Conservation (phyloP, 2,329 filamentous ascomycete species). For the Cyphellophora europaea region DNA sequence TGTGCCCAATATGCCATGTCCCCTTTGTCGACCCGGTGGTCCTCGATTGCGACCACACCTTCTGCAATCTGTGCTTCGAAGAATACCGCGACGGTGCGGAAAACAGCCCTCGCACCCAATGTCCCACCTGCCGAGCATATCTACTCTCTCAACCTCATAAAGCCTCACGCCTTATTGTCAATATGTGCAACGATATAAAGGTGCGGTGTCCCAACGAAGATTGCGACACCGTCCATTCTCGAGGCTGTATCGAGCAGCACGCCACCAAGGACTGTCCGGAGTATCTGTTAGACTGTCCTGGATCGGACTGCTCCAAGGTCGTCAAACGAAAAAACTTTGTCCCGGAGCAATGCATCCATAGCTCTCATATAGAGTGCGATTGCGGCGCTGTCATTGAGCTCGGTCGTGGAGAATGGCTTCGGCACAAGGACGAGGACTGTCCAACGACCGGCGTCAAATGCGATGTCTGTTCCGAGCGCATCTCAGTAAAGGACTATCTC, state of each 20-base stretch:
- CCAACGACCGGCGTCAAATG: slow-evolving; percentile 13
- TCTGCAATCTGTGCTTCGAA: slow-evolving; percentile 51
- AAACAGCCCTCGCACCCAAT: slow-evolving; percentile 25
- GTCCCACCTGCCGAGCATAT: slow-evolving; percentile 48
- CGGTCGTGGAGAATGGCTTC: slow-evolving; percentile 17
- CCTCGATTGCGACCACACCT: slow-evolving; percentile 54
- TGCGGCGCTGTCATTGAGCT: slow-evolving; percentile 18
- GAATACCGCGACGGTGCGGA: slow-evolving; percentile 20
- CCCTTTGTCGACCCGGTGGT: slow-evolving; percentile 51
- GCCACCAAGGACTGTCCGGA: slow-evolving; percentile 52
- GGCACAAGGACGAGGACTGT: slow-evolving; percentile 18
- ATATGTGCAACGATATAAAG: slow-evolving; percentile 52
- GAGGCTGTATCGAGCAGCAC: slow-evolving; percentile 50
- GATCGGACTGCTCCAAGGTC: slow-evolving; percentile 38
- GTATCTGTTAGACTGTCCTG: slow-evolving; percentile 43
- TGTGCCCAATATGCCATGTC: slow-evolving; percentile 56
- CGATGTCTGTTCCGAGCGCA: slow-evolving; percentile 10
- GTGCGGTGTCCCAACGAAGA: slow-evolving; percentile 53
- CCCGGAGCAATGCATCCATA: slow-evolving; percentile 17
- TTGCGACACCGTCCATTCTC: slow-evolving; percentile 43
- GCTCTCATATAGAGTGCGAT: slow-evolving; percentile 18
- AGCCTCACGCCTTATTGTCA: slow-evolving; percentile 47
- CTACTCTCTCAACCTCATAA: slow-evolving; percentile 27
- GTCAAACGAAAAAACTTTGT: slow-evolving; percentile 45
- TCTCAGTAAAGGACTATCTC: slow-evolving; percentile 13